These are phyloP conservation scores for Pleurotus djamor DNA, from an alignment of 768 basidiomycete species.

Conservation along the genomic window DNA sequence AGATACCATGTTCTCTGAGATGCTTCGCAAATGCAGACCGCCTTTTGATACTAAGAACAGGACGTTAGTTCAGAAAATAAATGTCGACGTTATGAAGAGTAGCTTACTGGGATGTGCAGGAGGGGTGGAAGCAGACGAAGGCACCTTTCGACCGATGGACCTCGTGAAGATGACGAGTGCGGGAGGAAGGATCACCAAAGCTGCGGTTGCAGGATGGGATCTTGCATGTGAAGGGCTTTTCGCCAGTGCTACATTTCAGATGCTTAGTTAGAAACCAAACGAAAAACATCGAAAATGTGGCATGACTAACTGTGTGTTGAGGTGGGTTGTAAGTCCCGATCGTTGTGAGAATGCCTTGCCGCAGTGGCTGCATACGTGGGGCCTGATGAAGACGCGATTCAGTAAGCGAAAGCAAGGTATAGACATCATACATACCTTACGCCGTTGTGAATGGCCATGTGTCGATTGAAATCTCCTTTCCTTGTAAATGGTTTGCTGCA, in stretches of 20 bases:
- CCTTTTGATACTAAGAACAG: slow-evolving; percentile 57
- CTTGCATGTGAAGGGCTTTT: slow-evolving; percentile 52
- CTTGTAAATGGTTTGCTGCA: slow-evolving; percentile 54
- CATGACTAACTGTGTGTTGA: slow-evolving; percentile 59
- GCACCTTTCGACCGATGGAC: slow-evolving; percentile 41
- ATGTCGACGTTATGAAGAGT: slow-evolving; percentile 1
- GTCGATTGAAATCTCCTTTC: slow-evolving; percentile 61
- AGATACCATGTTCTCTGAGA: slow-evolving; percentile 46
- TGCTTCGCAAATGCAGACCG: slow-evolving; percentile 55
- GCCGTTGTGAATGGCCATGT: slow-evolving; percentile 46
- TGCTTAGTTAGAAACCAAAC: neutral
- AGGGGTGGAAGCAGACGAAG: slow-evolving; percentile 40
- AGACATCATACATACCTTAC: slow-evolving; percentile 39
- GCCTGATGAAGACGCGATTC: slow-evolving; percentile 29
- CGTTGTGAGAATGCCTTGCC: slow-evolving; percentile 55
- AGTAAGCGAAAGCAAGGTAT: neutral
- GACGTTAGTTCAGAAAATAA: slow-evolving; percentile 1
- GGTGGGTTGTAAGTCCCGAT: slow-evolving; percentile 61
- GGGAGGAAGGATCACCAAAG: slow-evolving; percentile 73
- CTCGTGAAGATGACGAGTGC: slow-evolving; percentile 63
- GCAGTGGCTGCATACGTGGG: slow-evolving; percentile 50
- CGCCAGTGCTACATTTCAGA: slow-evolving; percentile 36
- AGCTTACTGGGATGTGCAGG: slow-evolving; percentile 48
- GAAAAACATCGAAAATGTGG: neutral
- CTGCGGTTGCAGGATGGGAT: slow-evolving; percentile 40